phyloP scores from a whole-genome alignment of 805 yeast species.

The Lachancea thermotolerans region DNA sequence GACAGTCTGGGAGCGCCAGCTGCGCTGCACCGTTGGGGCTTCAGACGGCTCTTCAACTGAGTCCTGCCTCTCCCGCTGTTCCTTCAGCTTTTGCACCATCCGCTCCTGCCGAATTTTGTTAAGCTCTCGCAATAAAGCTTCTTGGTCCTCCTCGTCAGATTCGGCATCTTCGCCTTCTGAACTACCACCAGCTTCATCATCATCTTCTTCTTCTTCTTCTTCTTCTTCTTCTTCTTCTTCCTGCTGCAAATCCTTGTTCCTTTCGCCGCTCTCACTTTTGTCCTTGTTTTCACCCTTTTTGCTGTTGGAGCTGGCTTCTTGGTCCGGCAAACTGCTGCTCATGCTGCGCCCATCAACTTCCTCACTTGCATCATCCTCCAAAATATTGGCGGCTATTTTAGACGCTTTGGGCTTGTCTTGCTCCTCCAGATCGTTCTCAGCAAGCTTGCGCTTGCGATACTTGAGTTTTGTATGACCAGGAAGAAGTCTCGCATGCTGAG shows the following conservation, averaged over 20 bases:
- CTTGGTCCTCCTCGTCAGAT: slow-evolving; percentile 32
- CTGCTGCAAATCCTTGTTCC: neutral
- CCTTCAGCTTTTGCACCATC: slow-evolving; percentile 21
- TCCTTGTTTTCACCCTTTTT: neutral
- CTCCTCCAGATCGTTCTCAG: slow-evolving; percentile 7
- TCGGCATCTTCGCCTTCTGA: slow-evolving; percentile 30
- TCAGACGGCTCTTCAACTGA: slow-evolving; percentile 15
- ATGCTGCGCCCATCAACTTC: neutral
- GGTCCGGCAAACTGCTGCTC: neutral
- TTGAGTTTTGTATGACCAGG: slow-evolving; percentile 53
- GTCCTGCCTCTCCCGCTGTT: slow-evolving; percentile 23
- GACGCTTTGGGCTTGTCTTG: slow-evolving; percentile 3
- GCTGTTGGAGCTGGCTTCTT: neutral
- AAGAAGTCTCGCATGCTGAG: slow-evolving; percentile 45
- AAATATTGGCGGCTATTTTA: neutral
- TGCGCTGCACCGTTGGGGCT: slow-evolving; percentile 11
- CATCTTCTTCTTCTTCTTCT: slow-evolving; percentile 27
- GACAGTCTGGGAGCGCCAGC: slow-evolving; percentile 22
- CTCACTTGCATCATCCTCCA: neutral
- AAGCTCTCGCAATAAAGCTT: slow-evolving; percentile 38
- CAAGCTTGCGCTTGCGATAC: slow-evolving; percentile 33
- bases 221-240: slow-evolving; percentile 11
- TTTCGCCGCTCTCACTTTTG: neutral
- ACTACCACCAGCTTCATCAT: slow-evolving; percentile 34
- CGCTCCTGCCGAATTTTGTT: slow-evolving; percentile 35